phyloP scores from a whole-genome alignment of 371 early-diverging fungal species.

The Mucor velutinosus region DNA sequence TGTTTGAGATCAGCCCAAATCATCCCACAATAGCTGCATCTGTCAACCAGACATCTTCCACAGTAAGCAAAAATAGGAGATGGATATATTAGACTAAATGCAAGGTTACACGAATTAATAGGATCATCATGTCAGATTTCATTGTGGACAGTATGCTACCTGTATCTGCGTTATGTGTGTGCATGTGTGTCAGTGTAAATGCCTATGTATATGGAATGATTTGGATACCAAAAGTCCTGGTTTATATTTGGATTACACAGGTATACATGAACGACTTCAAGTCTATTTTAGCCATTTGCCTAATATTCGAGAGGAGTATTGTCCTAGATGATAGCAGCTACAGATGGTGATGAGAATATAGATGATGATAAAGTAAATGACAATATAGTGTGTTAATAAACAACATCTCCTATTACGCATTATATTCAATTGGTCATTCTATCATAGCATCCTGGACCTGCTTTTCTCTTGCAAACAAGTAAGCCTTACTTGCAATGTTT shows the following conservation, averaged over 20 bases:
- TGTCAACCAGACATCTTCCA: slow-evolving; percentile 4
- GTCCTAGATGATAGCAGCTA: neutral
- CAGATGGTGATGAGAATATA: neutral
- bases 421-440: neutral
- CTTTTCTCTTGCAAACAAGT: neutral
- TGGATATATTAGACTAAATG: slow-evolving; percentile 4
- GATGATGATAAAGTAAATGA: neutral
- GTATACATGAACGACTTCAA: neutral
- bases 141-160: neutral
- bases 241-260: neutral
- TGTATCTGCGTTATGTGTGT: neutral
- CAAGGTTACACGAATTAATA: slow-evolving; percentile 2
- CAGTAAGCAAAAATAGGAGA: neutral
- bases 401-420: neutral
- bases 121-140: slow-evolving; percentile 3
- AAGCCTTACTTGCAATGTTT: neutral
- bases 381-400: neutral
- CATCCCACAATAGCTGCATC: slow-evolving; percentile 3
- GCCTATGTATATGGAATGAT: neutral
- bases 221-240: neutral
- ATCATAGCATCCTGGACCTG: neutral
- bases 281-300: neutral
- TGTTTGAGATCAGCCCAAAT: slow-evolving; percentile 16
- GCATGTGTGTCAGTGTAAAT: neutral
- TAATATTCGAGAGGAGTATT: neutral